Evolutionary conservation across 495 filamentous ascomycete genomes (phyloP).

Genomic region (Lineolata rhizophorae): DNA sequence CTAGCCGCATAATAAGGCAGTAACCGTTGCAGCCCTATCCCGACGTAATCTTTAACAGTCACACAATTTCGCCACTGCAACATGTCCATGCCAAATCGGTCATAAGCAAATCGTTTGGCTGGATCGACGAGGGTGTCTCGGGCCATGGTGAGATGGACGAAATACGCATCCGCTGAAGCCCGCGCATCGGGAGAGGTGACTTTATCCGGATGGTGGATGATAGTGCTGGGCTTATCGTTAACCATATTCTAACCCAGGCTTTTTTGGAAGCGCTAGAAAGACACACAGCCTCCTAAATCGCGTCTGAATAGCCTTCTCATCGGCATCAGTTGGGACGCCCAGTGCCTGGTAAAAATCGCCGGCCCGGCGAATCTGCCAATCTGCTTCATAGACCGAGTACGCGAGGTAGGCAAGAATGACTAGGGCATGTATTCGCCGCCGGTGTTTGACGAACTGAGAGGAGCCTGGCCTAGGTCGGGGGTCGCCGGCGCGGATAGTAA

Average conservation of each 20-base stretch:
- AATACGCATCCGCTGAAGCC: slow-evolving; percentile 33
- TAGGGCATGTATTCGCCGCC: slow-evolving; percentile 57
- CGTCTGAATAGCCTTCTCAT: slow-evolving; percentile 60
- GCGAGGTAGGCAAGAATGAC: slow-evolving; percentile 67
- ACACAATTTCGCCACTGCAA: slow-evolving; percentile 47
- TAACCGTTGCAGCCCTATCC: slow-evolving; percentile 33
- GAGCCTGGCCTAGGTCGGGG: slow-evolving; percentile 54
- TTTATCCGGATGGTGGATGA: slow-evolving; percentile 83
- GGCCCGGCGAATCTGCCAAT: slow-evolving; percentile 47
- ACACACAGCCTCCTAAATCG: slow-evolving; percentile 50
- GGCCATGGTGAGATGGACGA: slow-evolving; percentile 60
- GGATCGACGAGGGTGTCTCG: slow-evolving; percentile 68
- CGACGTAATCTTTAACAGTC: slow-evolving; percentile 54
- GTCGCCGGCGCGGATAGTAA: slow-evolving; percentile 82
- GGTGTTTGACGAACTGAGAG: slow-evolving; percentile 43
- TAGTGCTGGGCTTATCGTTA: too few relatives aligned
- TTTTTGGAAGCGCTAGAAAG: background rate
- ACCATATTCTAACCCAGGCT: too few relatives aligned
- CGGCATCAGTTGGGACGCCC: slow-evolving; percentile 38
- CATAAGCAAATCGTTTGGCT: slow-evolving; percentile 72
- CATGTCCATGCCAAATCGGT: slow-evolving; percentile 62
- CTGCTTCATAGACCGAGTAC: slow-evolving; percentile 87
- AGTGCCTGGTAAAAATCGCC: slow-evolving; percentile 64
- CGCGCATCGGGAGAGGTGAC: slow-evolving; percentile 20
- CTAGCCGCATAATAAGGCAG: slow-evolving; percentile 44